Conservation (phyloP, 2,329 filamentous ascomycete species). For the Claviceps arundinis region DNA sequence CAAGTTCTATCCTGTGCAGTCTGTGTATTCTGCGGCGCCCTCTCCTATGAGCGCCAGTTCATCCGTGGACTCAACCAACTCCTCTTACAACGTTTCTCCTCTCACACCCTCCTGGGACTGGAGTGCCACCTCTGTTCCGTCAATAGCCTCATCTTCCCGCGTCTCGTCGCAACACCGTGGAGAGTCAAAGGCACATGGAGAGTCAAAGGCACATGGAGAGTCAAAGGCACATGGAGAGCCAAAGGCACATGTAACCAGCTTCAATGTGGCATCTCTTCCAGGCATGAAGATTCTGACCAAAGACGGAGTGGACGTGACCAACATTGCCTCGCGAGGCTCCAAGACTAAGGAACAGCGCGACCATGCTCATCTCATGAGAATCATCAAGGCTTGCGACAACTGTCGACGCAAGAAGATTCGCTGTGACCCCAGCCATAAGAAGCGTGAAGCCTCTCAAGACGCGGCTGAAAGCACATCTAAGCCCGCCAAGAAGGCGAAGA, state of each 20-base stretch:
- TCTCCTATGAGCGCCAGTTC: slow-evolving; percentile 32
- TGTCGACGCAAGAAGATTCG: slow-evolving; percentile 52
- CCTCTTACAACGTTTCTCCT: slow-evolving; percentile 36
- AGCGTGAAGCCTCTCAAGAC: slow-evolving; percentile 23
- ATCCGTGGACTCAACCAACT: slow-evolving; percentile 31
- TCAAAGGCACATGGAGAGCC: slow-evolving; percentile 12
- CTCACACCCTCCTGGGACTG: slow-evolving; percentile 35
- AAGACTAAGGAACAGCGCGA: slow-evolving; percentile 57
- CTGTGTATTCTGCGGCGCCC: slow-evolving; percentile 17
- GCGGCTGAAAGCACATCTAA: slow-evolving; percentile 18
- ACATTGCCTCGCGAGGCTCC: slow-evolving; percentile 46
- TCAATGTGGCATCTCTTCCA: slow-evolving; percentile 39
- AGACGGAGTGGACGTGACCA: slow-evolving; percentile 49
- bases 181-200: slow-evolving; percentile 13
- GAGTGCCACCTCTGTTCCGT: slow-evolving; percentile 15
- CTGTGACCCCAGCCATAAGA: slow-evolving; percentile 47
- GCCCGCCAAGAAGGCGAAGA: slow-evolving; percentile 29
- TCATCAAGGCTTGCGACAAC: slow-evolving; percentile 52
- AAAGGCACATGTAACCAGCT: slow-evolving; percentile 3
- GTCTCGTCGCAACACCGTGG: slow-evolving; percentile 15
- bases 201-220: slow-evolving; percentile 4
- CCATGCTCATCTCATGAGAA: slow-evolving; percentile 52
- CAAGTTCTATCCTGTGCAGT: slow-evolving; percentile 45
- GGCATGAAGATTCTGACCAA: slow-evolving; percentile 56
- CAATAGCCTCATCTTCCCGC: slow-evolving; percentile 18